These are phyloP conservation scores for Lactifluus piperatus DNA, from an alignment of 768 basidiomycete genomes.

Conservation along the genomic window DNA sequence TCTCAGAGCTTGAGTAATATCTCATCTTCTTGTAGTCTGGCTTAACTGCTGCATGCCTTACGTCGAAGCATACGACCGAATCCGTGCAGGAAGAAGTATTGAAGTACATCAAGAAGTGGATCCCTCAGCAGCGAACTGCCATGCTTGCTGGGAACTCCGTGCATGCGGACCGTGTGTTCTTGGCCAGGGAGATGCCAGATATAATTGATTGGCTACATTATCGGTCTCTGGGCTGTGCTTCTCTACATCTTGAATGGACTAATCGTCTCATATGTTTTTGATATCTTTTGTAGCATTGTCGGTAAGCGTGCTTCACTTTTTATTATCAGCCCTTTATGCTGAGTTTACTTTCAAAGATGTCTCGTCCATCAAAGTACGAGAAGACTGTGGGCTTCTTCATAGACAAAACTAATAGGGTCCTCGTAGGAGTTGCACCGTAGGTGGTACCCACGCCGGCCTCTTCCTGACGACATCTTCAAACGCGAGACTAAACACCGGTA, in stretches of 20 bases:
- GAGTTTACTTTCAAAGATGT: slow-evolving; percentile 44
- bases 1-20: neutral
- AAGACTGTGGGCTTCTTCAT: neutral
- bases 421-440: slow-evolving; percentile 61
- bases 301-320: slow-evolving; percentile 36
- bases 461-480: slow-evolving; percentile 20
- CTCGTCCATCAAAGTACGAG: slow-evolving; percentile 65
- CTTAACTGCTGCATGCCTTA: slow-evolving; percentile 68
- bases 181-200: slow-evolving; percentile 72
- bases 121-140: slow-evolving; percentile 53
- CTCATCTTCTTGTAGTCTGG: slow-evolving; percentile 49
- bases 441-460: slow-evolving; percentile 47
- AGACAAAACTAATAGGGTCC: neutral
- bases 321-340: neutral
- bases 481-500: slow-evolving; percentile 52
- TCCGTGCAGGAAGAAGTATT: slow-evolving; percentile 55
- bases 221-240: slow-evolving; percentile 36
- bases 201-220: slow-evolving; percentile 76
- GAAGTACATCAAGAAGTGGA: slow-evolving; percentile 77
- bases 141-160: slow-evolving; percentile 86
- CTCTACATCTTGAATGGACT: neutral
- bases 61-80: slow-evolving; percentile 54
- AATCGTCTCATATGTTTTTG: slow-evolving; percentile 4
- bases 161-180: slow-evolving; percentile 68
- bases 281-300: slow-evolving; percentile 44